These are phyloP conservation scores for Teratosphaeria destructans DNA, from an alignment of 2,329 filamentous ascomycete genomes.

Conservation along the genomic window DNA sequence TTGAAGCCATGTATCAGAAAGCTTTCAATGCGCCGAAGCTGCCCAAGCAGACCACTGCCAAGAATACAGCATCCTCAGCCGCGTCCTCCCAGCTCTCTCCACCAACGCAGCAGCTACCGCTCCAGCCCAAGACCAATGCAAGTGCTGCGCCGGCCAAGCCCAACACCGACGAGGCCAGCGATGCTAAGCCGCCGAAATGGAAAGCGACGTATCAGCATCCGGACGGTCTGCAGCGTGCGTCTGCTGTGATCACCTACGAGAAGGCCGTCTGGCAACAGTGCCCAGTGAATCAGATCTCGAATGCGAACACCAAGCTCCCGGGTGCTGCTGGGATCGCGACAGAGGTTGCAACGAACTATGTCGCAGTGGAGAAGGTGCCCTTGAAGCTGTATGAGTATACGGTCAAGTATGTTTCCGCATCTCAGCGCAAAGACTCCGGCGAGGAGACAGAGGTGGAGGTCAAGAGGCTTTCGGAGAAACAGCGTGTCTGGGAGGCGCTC, in stretches of 20 bases:
- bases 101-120: not conserved
- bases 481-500: not conserved
- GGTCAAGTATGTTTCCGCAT: not conserved
- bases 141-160: not conserved
- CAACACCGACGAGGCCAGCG: not conserved
- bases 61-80: not conserved
- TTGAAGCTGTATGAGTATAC: not conserved
- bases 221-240: not conserved
- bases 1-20: not conserved
- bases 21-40: not conserved
- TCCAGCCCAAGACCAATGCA: not conserved
- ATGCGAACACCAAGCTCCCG: not conserved
- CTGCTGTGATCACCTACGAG: not conserved
- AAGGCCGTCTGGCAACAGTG: not conserved
- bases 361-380: not conserved
- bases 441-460: not conserved
- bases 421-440: not conserved
- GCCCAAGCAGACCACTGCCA: not conserved
- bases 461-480: slow-evolving; percentile 2
- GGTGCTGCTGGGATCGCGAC: not conserved
- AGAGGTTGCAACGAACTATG: not conserved
- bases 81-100: not conserved
- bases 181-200: not conserved
- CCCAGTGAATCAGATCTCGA: not conserved
- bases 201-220: not conserved